phyloP scores from a whole-genome alignment of 163 green algal species.

The Scenedesmus sp. region DNA sequence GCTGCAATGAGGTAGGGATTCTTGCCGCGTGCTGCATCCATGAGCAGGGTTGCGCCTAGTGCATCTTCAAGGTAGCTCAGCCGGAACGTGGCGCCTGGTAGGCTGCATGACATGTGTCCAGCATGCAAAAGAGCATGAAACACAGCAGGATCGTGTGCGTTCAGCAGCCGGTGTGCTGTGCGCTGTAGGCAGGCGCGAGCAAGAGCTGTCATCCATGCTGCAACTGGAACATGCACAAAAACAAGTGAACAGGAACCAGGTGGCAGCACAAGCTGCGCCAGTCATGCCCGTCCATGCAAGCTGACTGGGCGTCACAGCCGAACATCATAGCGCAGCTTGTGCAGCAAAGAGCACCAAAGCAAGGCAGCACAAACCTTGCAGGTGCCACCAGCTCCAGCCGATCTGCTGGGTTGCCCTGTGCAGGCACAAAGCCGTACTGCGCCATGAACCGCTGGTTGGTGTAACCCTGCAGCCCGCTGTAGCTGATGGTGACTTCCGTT shows the following conservation, averaged over 20 bases:
- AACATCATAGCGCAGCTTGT: too few relatives aligned
- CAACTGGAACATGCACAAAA: too few relatives aligned
- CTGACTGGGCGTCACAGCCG: too few relatives aligned
- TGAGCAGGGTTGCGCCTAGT: conserved; percentile 24
- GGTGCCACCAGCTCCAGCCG: conserved; percentile 57
- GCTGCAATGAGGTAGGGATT: conserved; percentile 68
- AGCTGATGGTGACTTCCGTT: conserved; percentile 77
- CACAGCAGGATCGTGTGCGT: not conserved
- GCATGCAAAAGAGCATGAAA: not conserved
- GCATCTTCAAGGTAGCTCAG: conserved; percentile 50
- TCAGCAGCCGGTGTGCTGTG: not conserved
- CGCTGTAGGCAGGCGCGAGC: not conserved
- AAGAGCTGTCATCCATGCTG: too few relatives aligned
- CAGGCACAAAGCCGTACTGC: conserved; percentile 81
- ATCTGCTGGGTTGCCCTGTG: conserved; percentile 70
- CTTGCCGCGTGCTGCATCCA: conserved; percentile 38
- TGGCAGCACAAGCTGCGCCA: too few relatives aligned
- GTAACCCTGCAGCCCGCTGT: conserved; percentile 70
- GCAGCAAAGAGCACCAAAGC: not conserved
- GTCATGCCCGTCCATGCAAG: too few relatives aligned
- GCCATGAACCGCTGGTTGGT: conserved; percentile 81
- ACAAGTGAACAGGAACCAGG: too few relatives aligned
- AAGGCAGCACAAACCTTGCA: conserved; percentile 15
- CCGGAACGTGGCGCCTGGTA: not conserved
- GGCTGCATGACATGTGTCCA: conserved; percentile 4